Evolutionary conservation across 2,329 filamentous ascomycete species (phyloP), one percentile per base, ranked within the genome.

Genomic region (Alternaria rosae): DNA sequence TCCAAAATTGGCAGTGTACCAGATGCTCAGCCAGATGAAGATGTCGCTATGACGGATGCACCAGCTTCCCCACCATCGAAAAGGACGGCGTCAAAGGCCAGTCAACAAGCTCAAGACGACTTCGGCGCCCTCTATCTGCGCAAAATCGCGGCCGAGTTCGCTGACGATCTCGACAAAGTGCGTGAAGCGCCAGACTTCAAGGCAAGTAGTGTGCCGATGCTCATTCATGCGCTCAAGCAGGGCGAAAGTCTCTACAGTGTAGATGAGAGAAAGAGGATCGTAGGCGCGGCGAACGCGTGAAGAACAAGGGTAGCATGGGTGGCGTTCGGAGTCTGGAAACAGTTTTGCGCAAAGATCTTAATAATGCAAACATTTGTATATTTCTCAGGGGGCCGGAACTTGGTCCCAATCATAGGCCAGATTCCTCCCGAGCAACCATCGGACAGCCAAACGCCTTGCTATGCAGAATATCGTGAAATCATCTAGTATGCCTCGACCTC

Each of bases 111-210:
- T 4, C 62, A 70, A 5, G 75, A 77, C 11, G 72, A 76, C 30
- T 92, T 92, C 78, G 82, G 85, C 9, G 82, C 87, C 10, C 90
- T 88, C 76, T 93, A 93, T 76, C 85, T 93, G 48, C 88, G 90
- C 70, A 88, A 87, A 61, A 82, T 88, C 6, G 92, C 91, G 0
- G 82, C 84, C 53, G 91, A 93, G 75, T 88, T 94, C 58, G 87
- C 89, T 12, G 89, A 92, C 68, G 91, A 93, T 75, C 84, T 94
- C 38, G 88, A 92, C 80, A 88, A 88, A 76, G 83, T 93, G 64
- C 87, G 91, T 66, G 76, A 77, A 41, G 89, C 91, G 10, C 86
- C 88, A 69, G 91, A 93, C 78, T 94, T 93, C 80, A 89, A 87
- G 73, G 82, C 82, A 61, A 87, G 88, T 54, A 84, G 81, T 65